Conservation (phyloP, 192 early-diverging fungal genomes). For the Lunasporangiospora selenospora region DNA sequence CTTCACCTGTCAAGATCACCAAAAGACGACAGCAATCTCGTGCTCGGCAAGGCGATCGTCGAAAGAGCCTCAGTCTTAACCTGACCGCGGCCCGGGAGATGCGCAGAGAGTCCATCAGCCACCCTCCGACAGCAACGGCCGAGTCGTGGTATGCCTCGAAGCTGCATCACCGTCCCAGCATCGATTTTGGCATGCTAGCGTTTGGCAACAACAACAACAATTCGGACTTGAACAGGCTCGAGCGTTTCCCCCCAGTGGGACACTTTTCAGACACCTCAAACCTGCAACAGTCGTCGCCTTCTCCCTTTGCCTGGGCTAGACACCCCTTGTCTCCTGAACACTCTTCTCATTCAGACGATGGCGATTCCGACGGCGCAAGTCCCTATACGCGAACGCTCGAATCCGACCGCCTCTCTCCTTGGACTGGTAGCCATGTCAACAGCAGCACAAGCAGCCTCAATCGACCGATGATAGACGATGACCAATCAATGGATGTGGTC, state of each 20-base stretch:
- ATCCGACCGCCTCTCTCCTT: too few relatives aligned
- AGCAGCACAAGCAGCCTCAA: too few relatives aligned
- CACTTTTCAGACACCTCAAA: too few relatives aligned
- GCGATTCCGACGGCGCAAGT: conserved; percentile 26
- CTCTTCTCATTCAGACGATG: conserved; percentile 29
- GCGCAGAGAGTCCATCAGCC: conserved; percentile 12
- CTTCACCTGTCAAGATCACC: background rate
- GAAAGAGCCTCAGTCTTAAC: conserved; percentile 1
- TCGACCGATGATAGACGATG: too few relatives aligned
- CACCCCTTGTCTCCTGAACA: conserved; percentile 34
- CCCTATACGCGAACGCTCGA: background rate
- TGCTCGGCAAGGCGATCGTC: conserved; percentile 7
- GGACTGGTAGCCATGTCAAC: too few relatives aligned
- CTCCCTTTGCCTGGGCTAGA: too few relatives aligned
- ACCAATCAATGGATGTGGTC: too few relatives aligned
- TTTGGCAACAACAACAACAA: too few relatives aligned
- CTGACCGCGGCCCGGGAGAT: conserved; percentile 10
- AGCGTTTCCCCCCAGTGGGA: too few relatives aligned
- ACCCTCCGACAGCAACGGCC: background rate
- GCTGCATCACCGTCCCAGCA: conserved; percentile 39
- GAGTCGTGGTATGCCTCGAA: conserved; percentile 44
- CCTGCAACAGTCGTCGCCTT: too few relatives aligned
- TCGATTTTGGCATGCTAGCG: conserved; percentile 38
- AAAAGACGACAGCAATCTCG: conserved; percentile 7
- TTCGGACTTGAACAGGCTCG: too few relatives aligned